These are phyloP conservation scores for Heliamphora pulchella DNA, from an alignment of 179 eudicot genomes.

Conservation along the genomic window DNA sequence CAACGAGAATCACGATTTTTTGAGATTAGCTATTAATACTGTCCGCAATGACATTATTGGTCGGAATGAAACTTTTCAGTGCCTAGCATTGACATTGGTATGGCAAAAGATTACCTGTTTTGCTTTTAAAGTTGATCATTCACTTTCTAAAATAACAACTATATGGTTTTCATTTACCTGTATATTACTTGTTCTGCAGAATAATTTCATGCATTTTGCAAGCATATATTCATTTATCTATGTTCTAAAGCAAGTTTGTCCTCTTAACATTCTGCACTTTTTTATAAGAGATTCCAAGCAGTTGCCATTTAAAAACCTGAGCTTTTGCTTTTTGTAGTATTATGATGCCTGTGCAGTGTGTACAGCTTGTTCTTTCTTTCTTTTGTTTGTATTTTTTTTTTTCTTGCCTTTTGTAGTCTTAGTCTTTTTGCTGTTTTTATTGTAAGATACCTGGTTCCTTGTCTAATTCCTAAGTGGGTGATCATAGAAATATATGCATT, in stretches of 20 bases:
- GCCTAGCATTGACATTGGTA: constrained; percentile 98
- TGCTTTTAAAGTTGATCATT: background rate
- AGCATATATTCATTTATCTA: background rate
- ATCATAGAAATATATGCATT: background rate
- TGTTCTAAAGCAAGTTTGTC: background rate
- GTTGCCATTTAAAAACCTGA: background rate
- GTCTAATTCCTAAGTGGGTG: background rate
- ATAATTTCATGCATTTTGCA: too few relatives aligned
- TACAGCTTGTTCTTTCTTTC: background rate
- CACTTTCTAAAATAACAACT: background rate
- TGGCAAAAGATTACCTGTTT: constrained; percentile 15
- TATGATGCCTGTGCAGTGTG: too few relatives aligned
- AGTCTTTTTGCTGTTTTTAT: background rate
- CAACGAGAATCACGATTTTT: constrained; percentile 91
- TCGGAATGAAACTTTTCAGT: constrained; percentile 96
- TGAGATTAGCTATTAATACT: constrained; percentile 87
- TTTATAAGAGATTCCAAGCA: background rate
- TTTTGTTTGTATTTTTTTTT: background rate
- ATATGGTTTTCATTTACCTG: background rate
- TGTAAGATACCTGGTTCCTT: background rate
- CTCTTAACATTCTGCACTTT: background rate
- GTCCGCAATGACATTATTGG: constrained; percentile 98
- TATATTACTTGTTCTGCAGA: background rate
- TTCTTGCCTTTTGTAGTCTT: background rate
- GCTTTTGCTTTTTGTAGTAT: background rate